Evolutionary conservation across 2,329 filamentous ascomycete genomes (phyloP).

Genomic region (Septoria linicola): DNA sequence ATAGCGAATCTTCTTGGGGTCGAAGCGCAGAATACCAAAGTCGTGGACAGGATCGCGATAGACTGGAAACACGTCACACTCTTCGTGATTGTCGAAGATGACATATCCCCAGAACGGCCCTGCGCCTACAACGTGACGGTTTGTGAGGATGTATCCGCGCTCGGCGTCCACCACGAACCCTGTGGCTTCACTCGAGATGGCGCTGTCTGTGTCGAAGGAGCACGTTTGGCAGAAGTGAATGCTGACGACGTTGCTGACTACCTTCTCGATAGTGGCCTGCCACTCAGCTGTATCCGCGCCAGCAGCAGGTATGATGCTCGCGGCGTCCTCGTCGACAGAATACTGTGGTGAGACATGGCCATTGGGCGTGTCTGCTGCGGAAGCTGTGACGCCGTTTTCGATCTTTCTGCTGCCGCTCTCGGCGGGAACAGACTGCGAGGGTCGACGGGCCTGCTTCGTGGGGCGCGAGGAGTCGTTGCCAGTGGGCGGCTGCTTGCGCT

Average conservation of each 20-base stretch:
- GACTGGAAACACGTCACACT: constrained; percentile 90
- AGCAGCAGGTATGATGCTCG: constrained; percentile 47
- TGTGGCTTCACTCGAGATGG: constrained; percentile 90
- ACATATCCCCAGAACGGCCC: constrained; percentile 98
- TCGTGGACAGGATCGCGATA: constrained; percentile 98
- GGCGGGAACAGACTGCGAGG: constrained; percentile 24
- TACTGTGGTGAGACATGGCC: constrained; percentile 41
- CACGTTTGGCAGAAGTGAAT: constrained; percentile 98
- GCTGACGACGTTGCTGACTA: constrained; percentile 94
- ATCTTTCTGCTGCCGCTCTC: constrained; percentile 26
- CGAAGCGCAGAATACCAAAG: constrained; percentile 94
- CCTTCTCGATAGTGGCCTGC: constrained; percentile 92
- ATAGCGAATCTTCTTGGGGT: constrained; percentile 94
- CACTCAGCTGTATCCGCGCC: constrained; percentile 74
- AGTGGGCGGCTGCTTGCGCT: constrained; percentile 41
- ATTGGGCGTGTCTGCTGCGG: constrained; percentile 37
- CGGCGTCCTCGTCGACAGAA: constrained; percentile 46
- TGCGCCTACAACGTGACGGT: constrained; percentile 82
- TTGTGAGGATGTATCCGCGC: constrained; percentile 65
- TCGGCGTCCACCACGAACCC: constrained; percentile 97
- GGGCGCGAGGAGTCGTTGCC: constrained; percentile 35
- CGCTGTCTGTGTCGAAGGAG: constrained; percentile 95
- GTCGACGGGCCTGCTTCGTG: constrained; percentile 37
- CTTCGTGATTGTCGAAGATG: constrained; percentile 98
- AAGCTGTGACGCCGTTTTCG: constrained; percentile 34